Evolutionary conservation across 352 stramenopile genomes (phyloP), one percentile per base, ranked within the genome.

Genomic region (Globisporangium perplexum): DNA sequence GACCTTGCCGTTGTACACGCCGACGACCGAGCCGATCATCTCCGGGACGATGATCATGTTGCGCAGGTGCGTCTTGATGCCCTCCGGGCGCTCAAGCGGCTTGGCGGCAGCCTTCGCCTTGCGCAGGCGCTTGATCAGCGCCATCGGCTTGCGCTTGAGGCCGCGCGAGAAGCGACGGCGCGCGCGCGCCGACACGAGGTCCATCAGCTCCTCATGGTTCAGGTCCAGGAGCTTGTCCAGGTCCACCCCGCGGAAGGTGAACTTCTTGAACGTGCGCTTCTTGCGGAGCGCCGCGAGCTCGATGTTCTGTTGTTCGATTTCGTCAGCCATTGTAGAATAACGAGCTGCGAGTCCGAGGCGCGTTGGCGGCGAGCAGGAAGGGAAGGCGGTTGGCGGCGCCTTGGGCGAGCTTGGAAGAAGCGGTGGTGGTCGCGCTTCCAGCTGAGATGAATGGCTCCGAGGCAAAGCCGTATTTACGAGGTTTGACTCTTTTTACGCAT

Each of bases 41-140:
- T 99, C 97, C 52, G 97, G 97, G 55, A 99, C 93, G 71, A 99
- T 99, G 74, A 99, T 98, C 97, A 99, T 99, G 87, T 99, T 98
- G 81, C 97, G 91, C 59, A 99, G 76, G 86, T 99, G 97, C 56
- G 97, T 99, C 92, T 99, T 99, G 75, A 99, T 97, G 66, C 93
- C 90, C 68, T 96, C 87, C 20, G 97, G 97, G 79, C 98, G 98
- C 83, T 99, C 97, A 63, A 98, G 89, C 49, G 94, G 88, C 61
- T 84, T 87, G 59, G 96, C 95, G 58, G 98, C 96, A 66, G 98
- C 98, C 95, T 99, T 99, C 64, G 97, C 96, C 82, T 99, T 98
- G 62, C 96, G 86, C 59, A 99, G 91, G 67, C 96, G 94, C 88
- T 99, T 99, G 83, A 99, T 98, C 48, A 99, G 82, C 39, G 96